Conservation (phyloP, 1,139 yeast species). For the Kazachstania sp. region DNA sequence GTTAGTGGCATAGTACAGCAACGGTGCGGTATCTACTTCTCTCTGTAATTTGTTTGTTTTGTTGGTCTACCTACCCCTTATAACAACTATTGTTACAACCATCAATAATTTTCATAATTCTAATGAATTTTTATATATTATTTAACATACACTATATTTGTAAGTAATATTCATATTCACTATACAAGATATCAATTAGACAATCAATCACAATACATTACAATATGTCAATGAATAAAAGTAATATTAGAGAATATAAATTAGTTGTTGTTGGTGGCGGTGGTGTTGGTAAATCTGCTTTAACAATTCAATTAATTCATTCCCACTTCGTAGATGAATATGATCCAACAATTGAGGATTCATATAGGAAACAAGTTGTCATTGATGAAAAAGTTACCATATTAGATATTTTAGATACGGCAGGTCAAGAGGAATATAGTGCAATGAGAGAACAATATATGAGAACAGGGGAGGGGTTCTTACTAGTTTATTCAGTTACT, state of each 20-base stretch:
- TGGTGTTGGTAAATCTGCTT: conserved; percentile 95
- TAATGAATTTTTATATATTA: no score
- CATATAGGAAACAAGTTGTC: conserved; percentile 71
- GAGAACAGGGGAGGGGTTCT: conserved; percentile 87
- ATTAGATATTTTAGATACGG: conserved; percentile 86
- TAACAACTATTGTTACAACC: no score
- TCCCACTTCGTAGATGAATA: conserved; percentile 92
- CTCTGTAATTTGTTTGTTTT: no score
- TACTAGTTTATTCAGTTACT: conserved; percentile 76
- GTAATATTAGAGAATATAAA: conserved; percentile 54
- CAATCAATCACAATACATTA: no score
- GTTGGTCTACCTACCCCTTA: no score
- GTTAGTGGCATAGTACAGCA: no score
- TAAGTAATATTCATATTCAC: no score
- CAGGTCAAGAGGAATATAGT: conserved; percentile 96
- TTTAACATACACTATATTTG: no score
- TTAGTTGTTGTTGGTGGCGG: conserved; percentile 97
- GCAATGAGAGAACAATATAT: conserved; percentile 94
- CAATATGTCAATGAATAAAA: conserved; percentile 17
- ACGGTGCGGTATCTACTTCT: no score
- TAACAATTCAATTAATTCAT: conserved; percentile 84
- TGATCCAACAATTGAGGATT: conserved; percentile 95
- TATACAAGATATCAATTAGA: no score
- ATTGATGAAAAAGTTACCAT: conserved; percentile 73
- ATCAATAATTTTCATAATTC: no score